Conservation (phyloP, 225 moss, liverwort and hornwort species). For the Thuidium tamariscinum region DNA sequence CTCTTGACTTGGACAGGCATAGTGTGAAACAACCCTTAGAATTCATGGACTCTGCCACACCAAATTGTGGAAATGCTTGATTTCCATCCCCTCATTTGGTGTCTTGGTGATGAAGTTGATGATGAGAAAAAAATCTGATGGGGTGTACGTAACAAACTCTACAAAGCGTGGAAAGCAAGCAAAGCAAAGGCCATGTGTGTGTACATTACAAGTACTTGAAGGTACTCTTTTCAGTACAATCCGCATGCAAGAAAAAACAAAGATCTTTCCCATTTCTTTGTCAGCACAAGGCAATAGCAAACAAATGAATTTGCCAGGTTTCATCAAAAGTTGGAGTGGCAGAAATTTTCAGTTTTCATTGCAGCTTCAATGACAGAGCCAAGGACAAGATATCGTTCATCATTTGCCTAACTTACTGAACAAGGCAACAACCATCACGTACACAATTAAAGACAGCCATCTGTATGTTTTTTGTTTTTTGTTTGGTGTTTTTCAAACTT, state of each 20-base stretch:
- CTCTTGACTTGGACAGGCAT: too few species aligned
- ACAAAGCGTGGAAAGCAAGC: neutral
- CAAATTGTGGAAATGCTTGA: neutral
- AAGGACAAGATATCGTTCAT: neutral
- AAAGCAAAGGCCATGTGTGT: neutral
- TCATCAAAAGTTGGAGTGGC: neutral
- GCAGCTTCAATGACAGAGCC: neutral
- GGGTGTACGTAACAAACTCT: neutral
- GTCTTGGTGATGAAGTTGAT: neutral
- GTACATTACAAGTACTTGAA: neutral
- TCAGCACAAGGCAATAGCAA: neutral
- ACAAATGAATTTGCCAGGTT: neutral
- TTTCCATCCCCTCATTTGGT: neutral
- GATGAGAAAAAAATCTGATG: neutral
- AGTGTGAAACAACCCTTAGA: too few species aligned
- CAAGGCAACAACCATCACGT: neutral
- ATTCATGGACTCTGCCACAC: too few species aligned
- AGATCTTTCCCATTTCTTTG: neutral
- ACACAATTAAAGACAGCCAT: neutral
- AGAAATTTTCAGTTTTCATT: neutral
- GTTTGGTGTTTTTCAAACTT: too few species aligned
- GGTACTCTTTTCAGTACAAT: slow-evolving; percentile 16
- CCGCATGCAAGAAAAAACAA: neutral
- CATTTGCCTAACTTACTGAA: neutral
- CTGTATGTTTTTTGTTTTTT: too few species aligned